These are phyloP conservation scores for Pueraria montana DNA, from an alignment of 306 rosid genomes.

Conservation along the genomic window DNA sequence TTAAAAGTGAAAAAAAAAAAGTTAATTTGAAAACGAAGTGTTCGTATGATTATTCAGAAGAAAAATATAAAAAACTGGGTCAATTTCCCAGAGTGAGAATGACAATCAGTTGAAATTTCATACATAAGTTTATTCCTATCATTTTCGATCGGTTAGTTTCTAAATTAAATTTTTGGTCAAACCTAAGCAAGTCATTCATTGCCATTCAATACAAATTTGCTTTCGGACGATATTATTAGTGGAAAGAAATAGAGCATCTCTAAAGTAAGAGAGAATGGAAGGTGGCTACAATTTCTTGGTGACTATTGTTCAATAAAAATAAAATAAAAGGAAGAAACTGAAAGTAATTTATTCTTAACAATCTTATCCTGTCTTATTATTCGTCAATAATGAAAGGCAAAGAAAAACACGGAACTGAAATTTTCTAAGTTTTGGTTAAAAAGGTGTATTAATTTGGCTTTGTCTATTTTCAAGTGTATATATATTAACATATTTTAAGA, in stretches of 20 bases:
- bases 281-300: not conserved
- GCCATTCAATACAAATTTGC: not conserved
- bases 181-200: constrained; percentile 4
- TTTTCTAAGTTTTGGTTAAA: not conserved
- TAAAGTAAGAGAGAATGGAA: constrained; percentile 20
- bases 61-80: not conserved
- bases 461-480: not conserved
- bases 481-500: no score
- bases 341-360: constrained; percentile 8
- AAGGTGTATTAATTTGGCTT: not conserved
- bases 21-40: not conserved
- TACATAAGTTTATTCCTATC: not conserved
- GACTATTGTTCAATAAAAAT: not conserved
- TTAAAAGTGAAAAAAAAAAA: not conserved
- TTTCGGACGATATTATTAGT: not conserved
- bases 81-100: not conserved
- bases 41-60: not conserved
- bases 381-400: not conserved
- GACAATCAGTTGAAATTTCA: not conserved
- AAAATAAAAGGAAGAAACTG: not conserved
- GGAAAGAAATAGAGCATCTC: constrained; percentile 21
- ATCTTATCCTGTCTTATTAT: not conserved
- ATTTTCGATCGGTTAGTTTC: not conserved
- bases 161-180: not conserved
- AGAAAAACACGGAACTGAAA: not conserved